Percentiles rank a stretch among this genome's conserved stretches.
These are phyloP conservation scores for Lentinula detonsa DNA, from an alignment of 768 basidiomycete genomes.

Conservation along the genomic window DNA sequence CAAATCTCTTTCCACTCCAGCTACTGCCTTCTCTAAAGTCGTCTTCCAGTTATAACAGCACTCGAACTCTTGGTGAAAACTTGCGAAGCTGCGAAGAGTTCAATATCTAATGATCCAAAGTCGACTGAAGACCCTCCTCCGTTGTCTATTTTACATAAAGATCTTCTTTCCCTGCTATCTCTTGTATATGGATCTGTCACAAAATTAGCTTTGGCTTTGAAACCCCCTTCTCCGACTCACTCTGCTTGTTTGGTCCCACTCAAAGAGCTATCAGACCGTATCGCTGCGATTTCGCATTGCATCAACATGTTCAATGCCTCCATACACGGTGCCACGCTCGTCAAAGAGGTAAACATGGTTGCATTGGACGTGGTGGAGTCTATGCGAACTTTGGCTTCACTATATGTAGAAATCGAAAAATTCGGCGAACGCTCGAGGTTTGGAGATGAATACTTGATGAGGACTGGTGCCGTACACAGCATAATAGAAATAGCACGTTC, in stretches of 20 bases:
- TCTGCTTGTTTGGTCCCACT: slow-evolving; percentile 45
- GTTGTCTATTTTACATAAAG: slow-evolving; percentile 40
- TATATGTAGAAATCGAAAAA: slow-evolving; percentile 32
- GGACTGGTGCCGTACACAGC: slow-evolving; percentile 56
- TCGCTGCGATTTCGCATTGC: slow-evolving; percentile 47
- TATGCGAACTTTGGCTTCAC: slow-evolving; percentile 35
- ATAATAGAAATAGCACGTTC: slow-evolving; percentile 45
- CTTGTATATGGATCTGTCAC: slow-evolving; percentile 53
- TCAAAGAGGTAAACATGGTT: slow-evolving; percentile 34
- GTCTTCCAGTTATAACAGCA: slow-evolving; percentile 21
- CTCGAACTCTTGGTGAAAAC: slow-evolving; percentile 28
- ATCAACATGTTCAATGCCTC: slow-evolving; percentile 32
- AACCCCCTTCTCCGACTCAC: slow-evolving; percentile 49
- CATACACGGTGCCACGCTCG: slow-evolving; percentile 40
- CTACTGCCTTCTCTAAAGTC: not conserved
- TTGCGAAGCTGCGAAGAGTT: slow-evolving; percentile 29
- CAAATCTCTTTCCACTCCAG: slow-evolving; percentile 6
- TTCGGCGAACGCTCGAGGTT: slow-evolving; percentile 12
- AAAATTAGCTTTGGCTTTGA: slow-evolving; percentile 58
- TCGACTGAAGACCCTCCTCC: slow-evolving; percentile 15
- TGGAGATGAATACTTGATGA: slow-evolving; percentile 46
- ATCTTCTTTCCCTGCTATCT: slow-evolving; percentile 51
- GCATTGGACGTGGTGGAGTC: slow-evolving; percentile 37
- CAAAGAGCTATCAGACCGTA: slow-evolving; percentile 44
- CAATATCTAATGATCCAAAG: slow-evolving; percentile 15